Conservation (phyloP, 768 basidiomycete genomes). For the Serendipita sp. region DNA sequence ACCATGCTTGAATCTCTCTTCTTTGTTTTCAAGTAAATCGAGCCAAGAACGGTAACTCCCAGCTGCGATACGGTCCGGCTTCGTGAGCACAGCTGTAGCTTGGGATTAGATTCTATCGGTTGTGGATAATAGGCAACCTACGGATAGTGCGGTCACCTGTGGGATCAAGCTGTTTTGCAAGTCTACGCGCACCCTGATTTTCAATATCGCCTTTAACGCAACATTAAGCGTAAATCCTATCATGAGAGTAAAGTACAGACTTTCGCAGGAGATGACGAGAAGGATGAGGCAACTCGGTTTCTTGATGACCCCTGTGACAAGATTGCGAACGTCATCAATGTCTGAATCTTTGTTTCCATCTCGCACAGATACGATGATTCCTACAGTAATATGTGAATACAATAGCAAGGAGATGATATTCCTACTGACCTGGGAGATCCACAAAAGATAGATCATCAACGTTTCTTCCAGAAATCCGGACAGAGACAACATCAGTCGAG, state of each 20-base stretch:
- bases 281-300: conserved; percentile 48
- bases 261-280: conserved; percentile 46
- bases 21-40: conserved; percentile 6
- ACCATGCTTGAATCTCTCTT: conserved; percentile 27
- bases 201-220: conserved; percentile 49
- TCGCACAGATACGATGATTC: conserved; percentile 42
- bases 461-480: conserved; percentile 42
- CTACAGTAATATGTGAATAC: conserved; percentile 16
- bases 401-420: not conserved
- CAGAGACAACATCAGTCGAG: conserved; percentile 38
- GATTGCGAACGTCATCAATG: conserved; percentile 40
- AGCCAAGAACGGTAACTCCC: conserved; percentile 45
- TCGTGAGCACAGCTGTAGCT: conserved; percentile 50
- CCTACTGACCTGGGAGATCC: conserved; percentile 36
- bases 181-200: conserved; percentile 56
- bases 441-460: conserved; percentile 50
- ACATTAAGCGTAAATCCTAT: not conserved
- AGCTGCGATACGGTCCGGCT: conserved; percentile 47
- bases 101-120: not conserved
- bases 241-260: conserved; percentile 20
- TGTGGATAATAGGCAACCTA: conserved; percentile 18
- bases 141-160: conserved; percentile 55
- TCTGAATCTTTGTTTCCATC: conserved; percentile 34
- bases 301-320: conserved; percentile 43
- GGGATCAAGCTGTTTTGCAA: conserved; percentile 45